Evolutionary conservation across 495 filamentous ascomycete species (phyloP).

Genomic region (Astrocystis sublimbata): DNA sequence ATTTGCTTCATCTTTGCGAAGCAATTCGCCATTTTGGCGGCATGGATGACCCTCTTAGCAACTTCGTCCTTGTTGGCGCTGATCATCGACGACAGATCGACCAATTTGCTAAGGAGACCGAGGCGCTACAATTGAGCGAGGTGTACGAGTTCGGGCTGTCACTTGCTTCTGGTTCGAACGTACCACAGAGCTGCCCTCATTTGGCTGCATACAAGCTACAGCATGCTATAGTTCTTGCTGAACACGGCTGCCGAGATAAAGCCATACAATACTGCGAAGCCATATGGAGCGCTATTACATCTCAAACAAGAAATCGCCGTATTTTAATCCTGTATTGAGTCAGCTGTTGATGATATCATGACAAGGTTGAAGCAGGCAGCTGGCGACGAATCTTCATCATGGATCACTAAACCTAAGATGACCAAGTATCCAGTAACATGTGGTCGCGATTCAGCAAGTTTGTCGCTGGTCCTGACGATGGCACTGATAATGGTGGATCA

Average conservation of each 20-base stretch:
- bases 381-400: constrained; percentile 65
- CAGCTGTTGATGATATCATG: constrained; percentile 77
- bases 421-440: constrained; percentile 84
- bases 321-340: constrained; percentile 76
- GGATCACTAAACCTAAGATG: constrained; percentile 93
- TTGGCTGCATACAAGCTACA: constrained; percentile 86
- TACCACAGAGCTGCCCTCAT: constrained; percentile 69
- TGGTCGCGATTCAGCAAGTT: constrained; percentile 93
- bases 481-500: constrained; percentile 57
- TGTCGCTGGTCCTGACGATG: constrained; percentile 84
- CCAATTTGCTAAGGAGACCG: constrained; percentile 72
- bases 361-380: constrained; percentile 81
- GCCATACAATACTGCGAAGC: constrained; percentile 90
- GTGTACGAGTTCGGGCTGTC: constrained; percentile 85
- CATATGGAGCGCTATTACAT: constrained; percentile 74
- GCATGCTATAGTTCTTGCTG: constrained; percentile 79
- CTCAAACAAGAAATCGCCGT: constrained; percentile 81
- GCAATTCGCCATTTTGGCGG: constrained; percentile 70
- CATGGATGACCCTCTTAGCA: constrained; percentile 75
- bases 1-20: constrained; percentile 71
- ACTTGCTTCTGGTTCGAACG: constrained; percentile 55
- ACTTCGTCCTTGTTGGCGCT: constrained; percentile 79
- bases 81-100: constrained; percentile 69
- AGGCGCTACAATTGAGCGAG: constrained; percentile 85
- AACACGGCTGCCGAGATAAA: constrained; percentile 76